Conservation (phyloP, 2,329 filamentous ascomycete species). For the Penicillium decumbens region DNA sequence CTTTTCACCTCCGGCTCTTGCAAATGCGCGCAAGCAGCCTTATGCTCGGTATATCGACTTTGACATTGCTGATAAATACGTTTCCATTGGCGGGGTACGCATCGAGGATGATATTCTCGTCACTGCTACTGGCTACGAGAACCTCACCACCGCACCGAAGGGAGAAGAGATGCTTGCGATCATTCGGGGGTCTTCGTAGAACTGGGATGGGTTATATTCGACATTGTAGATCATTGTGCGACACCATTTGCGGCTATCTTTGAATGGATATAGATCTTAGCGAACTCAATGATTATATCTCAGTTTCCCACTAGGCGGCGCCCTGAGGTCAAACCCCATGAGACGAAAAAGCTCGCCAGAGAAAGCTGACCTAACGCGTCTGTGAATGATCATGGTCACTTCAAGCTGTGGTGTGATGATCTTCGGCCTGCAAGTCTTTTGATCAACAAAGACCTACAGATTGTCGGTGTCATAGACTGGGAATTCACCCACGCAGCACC, state of each 20-base stretch:
- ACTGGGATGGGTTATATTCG: neutral
- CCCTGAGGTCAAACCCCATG: too few species aligned
- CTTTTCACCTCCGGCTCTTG: constrained; percentile 38
- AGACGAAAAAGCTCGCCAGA: too few species aligned
- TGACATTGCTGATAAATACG: constrained; percentile 37
- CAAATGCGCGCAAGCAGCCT: constrained; percentile 30
- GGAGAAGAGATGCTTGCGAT: constrained; percentile 51
- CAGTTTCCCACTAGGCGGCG: neutral
- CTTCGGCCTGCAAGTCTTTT: too few species aligned
- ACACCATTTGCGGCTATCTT: neutral
- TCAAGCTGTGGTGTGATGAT: too few species aligned
- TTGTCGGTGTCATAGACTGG: too few species aligned
- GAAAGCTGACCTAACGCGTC: too few species aligned
- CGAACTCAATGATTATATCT: neutral
- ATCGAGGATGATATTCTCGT: constrained; percentile 62
- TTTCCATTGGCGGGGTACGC: constrained; percentile 43
- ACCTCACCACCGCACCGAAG: constrained; percentile 68
- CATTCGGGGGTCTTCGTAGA: constrained; percentile 26
- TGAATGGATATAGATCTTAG: neutral
- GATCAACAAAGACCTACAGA: too few species aligned
- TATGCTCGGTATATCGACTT: constrained; percentile 39
- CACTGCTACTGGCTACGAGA: constrained; percentile 64
- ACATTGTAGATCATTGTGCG: too few species aligned
- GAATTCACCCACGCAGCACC: too few species aligned
- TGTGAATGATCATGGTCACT: too few species aligned